Evolutionary conservation across 768 basidiomycete genomes (phyloP).

Genomic region (Pulveroboletus ravenelii): DNA sequence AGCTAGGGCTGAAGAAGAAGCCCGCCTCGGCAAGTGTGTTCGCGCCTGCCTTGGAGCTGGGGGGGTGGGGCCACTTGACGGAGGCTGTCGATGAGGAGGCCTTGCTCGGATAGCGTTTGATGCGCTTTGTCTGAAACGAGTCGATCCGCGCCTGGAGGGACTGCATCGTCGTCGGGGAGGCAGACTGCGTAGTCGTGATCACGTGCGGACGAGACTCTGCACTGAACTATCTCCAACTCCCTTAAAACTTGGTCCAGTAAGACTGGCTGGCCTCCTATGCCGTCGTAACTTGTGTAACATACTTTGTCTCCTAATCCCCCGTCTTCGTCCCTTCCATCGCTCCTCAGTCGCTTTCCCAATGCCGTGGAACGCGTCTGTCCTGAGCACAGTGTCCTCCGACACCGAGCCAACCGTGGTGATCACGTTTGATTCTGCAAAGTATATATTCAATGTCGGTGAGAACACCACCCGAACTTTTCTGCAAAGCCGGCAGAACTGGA

Average conservation of each 20-base stretch:
- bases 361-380: constrained; percentile 62
- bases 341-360: constrained; percentile 27
- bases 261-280: constrained; percentile 28
- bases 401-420: constrained; percentile 76
- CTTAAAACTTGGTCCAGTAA: constrained; percentile 2
- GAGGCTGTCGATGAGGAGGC: constrained; percentile 41
- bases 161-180: constrained; percentile 38
- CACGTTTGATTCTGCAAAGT: constrained; percentile 73
- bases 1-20: constrained; percentile 75
- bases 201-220: no score
- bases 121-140: constrained; percentile 61
- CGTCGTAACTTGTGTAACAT: constrained; percentile 22
- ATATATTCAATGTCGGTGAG: constrained; percentile 86
- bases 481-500: constrained; percentile 63
- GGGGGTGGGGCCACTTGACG: constrained; percentile 77
- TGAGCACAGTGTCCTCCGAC: constrained; percentile 62
- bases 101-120: constrained; percentile 48
- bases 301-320: constrained; percentile 8
- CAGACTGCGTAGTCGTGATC: no score
- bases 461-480: constrained; percentile 70
- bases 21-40: constrained; percentile 80
- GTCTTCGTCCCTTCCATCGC: constrained; percentile 14
- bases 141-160: constrained; percentile 53
- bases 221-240: no score
- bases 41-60: constrained; percentile 62